A percentile compares a stretch with the other conserved stretches of the same genome.
Evolutionary conservation across 2,329 filamentous ascomycete genomes (phyloP).

Genomic region (Ploettnerulaceae sp.): DNA sequence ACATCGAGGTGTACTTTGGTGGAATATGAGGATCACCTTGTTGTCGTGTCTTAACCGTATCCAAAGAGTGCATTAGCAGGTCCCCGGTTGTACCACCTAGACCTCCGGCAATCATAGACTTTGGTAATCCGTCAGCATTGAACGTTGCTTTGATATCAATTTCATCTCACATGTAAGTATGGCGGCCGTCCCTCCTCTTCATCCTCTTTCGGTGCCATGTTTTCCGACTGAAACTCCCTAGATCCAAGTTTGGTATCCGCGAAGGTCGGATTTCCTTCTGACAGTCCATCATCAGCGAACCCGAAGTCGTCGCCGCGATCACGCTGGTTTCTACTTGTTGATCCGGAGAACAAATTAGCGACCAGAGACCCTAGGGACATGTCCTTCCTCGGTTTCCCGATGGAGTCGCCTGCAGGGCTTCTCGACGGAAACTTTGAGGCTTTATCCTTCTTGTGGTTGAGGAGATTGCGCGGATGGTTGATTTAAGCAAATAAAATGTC

Average conservation of each 20-base stretch:
- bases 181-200: constrained; percentile 55
- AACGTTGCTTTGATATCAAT: constrained; percentile 10
- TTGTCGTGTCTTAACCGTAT: constrained; percentile 97
- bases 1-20: constrained; percentile 86
- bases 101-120: constrained; percentile 95
- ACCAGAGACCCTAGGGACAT: constrained; percentile 55
- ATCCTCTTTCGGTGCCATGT: constrained; percentile 31
- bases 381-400: constrained; percentile 34
- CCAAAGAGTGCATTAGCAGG: constrained; percentile 97
- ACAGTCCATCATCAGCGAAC: constrained; percentile 36
- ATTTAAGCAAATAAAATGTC: background rate
- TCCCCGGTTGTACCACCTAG: constrained; percentile 90
- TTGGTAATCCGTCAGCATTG: constrained; percentile 21
- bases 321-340: constrained; percentile 25
- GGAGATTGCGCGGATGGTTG: constrained; percentile 1
- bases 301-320: constrained; percentile 29
- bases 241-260: constrained; percentile 32
- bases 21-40: constrained; percentile 93
- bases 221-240: constrained; percentile 23
- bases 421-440: constrained; percentile 6
- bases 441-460: background rate
- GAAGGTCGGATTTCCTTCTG: constrained; percentile 29
- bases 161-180: constrained; percentile 55
- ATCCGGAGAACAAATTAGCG: constrained; percentile 45
- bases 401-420: constrained; percentile 19